Percentiles rank a stretch among this genome's conserved stretches.
Evolutionary conservation across 225 moss, liverwort and hornwort species (phyloP).

Genomic region (Sphagnum contortum): DNA sequence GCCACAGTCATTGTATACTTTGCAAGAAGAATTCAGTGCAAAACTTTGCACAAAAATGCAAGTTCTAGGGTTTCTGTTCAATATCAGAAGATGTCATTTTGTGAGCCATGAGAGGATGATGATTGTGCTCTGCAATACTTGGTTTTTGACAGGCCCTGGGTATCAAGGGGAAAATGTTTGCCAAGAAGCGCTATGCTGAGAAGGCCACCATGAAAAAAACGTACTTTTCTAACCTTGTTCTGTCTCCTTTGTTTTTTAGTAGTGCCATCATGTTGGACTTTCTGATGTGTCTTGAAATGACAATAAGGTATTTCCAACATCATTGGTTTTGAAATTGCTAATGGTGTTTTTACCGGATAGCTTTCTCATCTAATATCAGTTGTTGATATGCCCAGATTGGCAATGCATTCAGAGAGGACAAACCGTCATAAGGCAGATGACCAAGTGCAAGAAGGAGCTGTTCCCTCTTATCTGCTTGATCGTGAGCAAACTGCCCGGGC

Average conservation of each 20-base stretch:
- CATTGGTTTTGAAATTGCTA: too few species aligned
- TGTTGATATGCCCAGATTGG: conserved; percentile 39
- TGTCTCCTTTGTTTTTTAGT: neutral
- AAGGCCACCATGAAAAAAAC: conserved; percentile 99
- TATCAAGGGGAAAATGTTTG: conserved; percentile 95
- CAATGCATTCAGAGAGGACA: conserved; percentile 90
- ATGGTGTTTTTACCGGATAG: too few species aligned
- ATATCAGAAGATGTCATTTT: too few species aligned
- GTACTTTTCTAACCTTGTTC: conserved; percentile 23
- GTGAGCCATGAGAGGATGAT: too few species aligned
- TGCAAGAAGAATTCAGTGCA: too few species aligned
- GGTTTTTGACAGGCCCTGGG: conserved; percentile 66
- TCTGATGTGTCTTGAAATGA: too few species aligned
- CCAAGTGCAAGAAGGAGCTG: conserved; percentile 85
- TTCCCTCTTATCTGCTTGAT: conserved; percentile 90
- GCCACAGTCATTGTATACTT: too few species aligned
- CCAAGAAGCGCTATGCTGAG: conserved; percentile 96
- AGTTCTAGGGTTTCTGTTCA: too few species aligned
- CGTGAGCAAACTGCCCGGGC: conserved; percentile 95
- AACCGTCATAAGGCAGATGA: conserved; percentile 97
- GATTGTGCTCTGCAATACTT: neutral
- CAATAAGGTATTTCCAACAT: too few species aligned
- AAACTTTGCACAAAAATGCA: too few species aligned
- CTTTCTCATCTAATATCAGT: too few species aligned
- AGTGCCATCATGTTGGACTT: too few species aligned